Percentiles rank a stretch among this genome's conserved stretches.
phyloP scores from a whole-genome alignment of 352 stramenopile genomes.

The Phytophthora hibernalis region DNA sequence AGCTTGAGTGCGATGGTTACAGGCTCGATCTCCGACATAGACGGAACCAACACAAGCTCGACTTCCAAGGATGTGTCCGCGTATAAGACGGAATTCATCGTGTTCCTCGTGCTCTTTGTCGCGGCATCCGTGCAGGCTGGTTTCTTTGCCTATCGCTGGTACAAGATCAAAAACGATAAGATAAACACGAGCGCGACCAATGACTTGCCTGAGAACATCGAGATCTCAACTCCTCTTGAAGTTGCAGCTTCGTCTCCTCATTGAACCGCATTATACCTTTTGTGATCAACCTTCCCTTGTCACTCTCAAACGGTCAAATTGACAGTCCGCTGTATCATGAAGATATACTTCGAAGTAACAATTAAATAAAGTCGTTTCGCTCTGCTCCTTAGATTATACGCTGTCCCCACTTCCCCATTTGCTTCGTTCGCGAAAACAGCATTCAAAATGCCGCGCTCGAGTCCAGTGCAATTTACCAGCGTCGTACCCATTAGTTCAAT shows the following conservation, averaged over 20 bases:
- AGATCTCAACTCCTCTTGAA: constrained; percentile 13
- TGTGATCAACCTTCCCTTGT: too few species aligned
- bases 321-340: too few species aligned
- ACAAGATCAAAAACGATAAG: constrained; percentile 29
- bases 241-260: constrained; percentile 8
- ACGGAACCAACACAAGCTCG: neutral
- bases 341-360: too few species aligned
- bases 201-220: constrained; percentile 17
- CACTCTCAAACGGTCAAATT: too few species aligned
- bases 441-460: too few species aligned
- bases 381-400: too few species aligned
- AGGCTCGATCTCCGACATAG: constrained; percentile 11
- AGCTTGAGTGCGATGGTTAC: constrained; percentile 23
- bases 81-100: constrained; percentile 57
- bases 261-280: neutral
- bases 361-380: too few species aligned
- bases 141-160: constrained; percentile 43
- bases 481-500: neutral
- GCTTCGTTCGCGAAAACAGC: too few species aligned
- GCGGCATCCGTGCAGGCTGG: constrained; percentile 26
- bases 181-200: constrained; percentile 14
- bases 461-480: too few species aligned
- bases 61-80: constrained; percentile 14
- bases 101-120: constrained; percentile 53
- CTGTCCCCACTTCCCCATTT: too few species aligned